A percentile compares a stretch with the other conserved stretches of the same genome.
These are phyloP conservation scores for Lepidium aucheri DNA, from an alignment of 345 rosid genomes.

Conservation along the genomic window DNA sequence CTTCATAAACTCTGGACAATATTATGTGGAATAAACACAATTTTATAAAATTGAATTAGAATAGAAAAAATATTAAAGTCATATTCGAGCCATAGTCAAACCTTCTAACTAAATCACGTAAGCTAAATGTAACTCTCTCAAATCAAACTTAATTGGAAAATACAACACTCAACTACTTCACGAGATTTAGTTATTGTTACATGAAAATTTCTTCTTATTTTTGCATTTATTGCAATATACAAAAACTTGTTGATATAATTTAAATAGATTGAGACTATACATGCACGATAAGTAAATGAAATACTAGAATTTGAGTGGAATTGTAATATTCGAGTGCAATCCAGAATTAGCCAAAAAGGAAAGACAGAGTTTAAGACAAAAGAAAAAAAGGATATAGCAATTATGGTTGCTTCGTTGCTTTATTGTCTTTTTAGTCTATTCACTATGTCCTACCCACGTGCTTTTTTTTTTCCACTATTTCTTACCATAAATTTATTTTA, in stretches of 20 bases:
- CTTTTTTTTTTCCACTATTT: background rate
- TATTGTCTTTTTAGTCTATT: conserved; percentile 19
- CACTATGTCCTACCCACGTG: conserved; percentile 29
- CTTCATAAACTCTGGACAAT: too few relatives aligned
- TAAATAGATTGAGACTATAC: background rate
- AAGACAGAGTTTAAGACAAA: conserved; percentile 20
- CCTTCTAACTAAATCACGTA: too few relatives aligned
- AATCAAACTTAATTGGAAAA: too few relatives aligned
- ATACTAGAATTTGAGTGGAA: background rate
- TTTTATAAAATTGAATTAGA: too few relatives aligned
- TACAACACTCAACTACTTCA: too few relatives aligned
- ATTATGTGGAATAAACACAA: too few relatives aligned
- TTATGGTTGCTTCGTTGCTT: conserved; percentile 28
- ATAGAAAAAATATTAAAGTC: too few relatives aligned
- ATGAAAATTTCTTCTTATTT: too few relatives aligned
- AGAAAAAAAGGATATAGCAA: background rate
- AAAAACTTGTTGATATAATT: too few relatives aligned
- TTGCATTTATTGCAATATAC: background rate
- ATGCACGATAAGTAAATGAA: background rate
- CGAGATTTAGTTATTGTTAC: too few relatives aligned
- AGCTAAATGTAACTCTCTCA: too few relatives aligned
- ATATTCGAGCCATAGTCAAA: too few relatives aligned
- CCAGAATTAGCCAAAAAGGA: conserved; percentile 23
- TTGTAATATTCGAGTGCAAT: conserved; percentile 24
- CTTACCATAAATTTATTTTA: background rate